Base-by-base conservation (phyloP, 805 yeast species). In the Saccharomyces jurei region DNA sequence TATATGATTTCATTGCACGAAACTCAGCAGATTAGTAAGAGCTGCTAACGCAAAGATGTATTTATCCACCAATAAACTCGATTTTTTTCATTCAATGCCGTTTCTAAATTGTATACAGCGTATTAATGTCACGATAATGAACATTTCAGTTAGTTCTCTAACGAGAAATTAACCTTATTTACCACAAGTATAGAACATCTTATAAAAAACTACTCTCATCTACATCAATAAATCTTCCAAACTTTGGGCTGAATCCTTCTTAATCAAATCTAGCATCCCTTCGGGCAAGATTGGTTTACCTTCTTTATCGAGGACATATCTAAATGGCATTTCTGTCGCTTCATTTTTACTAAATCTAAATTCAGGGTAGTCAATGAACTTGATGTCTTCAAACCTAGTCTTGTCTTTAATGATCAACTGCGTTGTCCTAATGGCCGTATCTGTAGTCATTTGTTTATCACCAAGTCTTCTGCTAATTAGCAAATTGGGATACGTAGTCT, bases 281-380 rank as follows among this genome's bases (percentile, higher is more conserved):
- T 80, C 79, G 0, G 99, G 99, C 65, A 92, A 75, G 10, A 94
- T 87, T 1, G 99, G 98, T 57, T 80, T 78, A 3, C 81, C 82
- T 1, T 77, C 61, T 11, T 58, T 50, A 61, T 87, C 87, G 55
- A 84, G 71, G 17, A 92, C 86, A 64, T 92, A 92, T 66, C 99
- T 79, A 74, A 92, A 92, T 2, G 99, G 99, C 99, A 92, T 92
- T 67, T 92, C 97, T 0, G 97, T 90, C 2, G 96, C 87, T 71
- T 94, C 99, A 65, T 87, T 82, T 68, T 85, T 86, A 71, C 77
- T 85, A 74, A 87, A 92, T 67, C 89, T 81, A 62, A 92, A 86
- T 71, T 92, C 98, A 3, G 99, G 99, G 67, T 88, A 90, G 69
- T 94, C 98, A 52, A 92, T 82, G 68, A 89, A 92, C 54, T 81